These are phyloP conservation scores for Nicotiana undulata DNA, from an alignment of 257 asterid species.

Conservation along the genomic window DNA sequence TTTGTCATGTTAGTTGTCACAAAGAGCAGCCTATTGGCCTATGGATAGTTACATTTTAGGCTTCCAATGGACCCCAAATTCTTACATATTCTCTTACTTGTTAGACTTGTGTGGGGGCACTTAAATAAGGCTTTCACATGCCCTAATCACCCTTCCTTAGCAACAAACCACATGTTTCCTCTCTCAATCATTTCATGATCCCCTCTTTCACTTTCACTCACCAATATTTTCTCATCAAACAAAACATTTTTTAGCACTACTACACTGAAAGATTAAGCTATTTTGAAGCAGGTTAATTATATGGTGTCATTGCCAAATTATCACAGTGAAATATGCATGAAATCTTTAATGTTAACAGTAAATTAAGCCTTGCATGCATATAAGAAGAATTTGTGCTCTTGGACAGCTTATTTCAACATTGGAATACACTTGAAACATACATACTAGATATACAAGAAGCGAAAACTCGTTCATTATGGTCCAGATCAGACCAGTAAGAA, in stretches of 20 bases:
- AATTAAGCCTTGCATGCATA: too few species aligned
- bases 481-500: background rate
- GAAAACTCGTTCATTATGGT: background rate
- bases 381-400: too few species aligned
- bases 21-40: background rate
- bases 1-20: slow-evolving; percentile 17
- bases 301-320: background rate
- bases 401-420: background rate
- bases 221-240: background rate
- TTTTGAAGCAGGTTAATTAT: too few species aligned
- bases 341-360: background rate
- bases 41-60: slow-evolving; percentile 5
- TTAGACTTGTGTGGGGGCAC: slow-evolving; percentile 28
- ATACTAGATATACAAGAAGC: background rate
- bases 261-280: background rate
- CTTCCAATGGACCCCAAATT: background rate
- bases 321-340: background rate
- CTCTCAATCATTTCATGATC: slow-evolving; percentile 13
- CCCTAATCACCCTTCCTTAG: slow-evolving; percentile 16
- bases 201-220: background rate
- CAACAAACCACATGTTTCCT: slow-evolving; percentile 36
- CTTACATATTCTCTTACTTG: background rate
- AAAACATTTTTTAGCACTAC: background rate
- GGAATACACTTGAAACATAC: background rate
- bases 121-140: slow-evolving; percentile 34